Evolutionary conservation across 73 alveolate genomes (phyloP).

Genomic region (Uronychia binucleata): DNA sequence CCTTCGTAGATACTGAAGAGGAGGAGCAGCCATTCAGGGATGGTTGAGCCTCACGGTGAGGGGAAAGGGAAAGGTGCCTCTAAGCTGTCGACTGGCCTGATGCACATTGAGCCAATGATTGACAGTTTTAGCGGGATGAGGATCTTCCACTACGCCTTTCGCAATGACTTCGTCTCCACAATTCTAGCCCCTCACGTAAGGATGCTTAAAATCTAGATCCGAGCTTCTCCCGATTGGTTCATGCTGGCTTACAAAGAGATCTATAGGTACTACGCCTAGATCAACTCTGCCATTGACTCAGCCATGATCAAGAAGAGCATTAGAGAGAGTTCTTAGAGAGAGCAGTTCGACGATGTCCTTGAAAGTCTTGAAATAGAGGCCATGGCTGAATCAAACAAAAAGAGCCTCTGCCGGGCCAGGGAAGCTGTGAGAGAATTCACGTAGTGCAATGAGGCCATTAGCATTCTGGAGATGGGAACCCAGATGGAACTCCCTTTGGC

Average conservation of each 20-base stretch:
- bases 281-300: neutral
- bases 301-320: neutral
- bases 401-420: neutral
- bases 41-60: neutral
- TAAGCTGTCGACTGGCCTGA: neutral
- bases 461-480: neutral
- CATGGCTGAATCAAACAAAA: neutral
- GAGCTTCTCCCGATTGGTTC: neutral
- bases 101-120: slow-evolving; percentile 24
- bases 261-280: neutral
- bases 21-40: neutral
- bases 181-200: neutral
- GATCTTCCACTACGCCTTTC: slow-evolving; percentile 29
- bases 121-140: slow-evolving; percentile 35
- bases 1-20: neutral
- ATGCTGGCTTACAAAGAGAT: neutral
- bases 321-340: neutral
- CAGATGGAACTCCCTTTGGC: neutral
- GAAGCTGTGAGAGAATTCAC: neutral
- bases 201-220: neutral
- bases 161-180: neutral
- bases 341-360: neutral
- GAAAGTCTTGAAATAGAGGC: neutral
- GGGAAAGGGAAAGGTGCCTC: neutral
- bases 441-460: neutral